Conservation (phyloP, 768 basidiomycete genomes). For the Filobasidium wieringae region DNA sequence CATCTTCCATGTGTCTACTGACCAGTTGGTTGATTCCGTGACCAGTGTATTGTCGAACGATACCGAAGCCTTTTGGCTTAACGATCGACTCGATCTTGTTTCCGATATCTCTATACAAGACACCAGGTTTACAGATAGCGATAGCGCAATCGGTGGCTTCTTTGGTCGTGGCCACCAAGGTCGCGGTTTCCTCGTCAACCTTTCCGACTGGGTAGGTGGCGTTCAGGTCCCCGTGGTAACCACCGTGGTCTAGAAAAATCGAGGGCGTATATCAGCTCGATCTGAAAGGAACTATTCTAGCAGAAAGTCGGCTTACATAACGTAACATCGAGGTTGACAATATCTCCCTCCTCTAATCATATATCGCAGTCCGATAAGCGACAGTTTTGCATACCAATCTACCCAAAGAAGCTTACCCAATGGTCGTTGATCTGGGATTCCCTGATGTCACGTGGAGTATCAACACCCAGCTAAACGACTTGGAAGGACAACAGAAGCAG, state of each 20-base stretch:
- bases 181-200: slow-evolving; percentile 59
- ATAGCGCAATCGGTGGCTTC: slow-evolving; percentile 80
- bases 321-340: slow-evolving; percentile 66
- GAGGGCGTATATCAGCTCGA: background rate
- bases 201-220: slow-evolving; percentile 64
- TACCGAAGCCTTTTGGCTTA: slow-evolving; percentile 69
- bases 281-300: background rate
- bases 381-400: background rate
- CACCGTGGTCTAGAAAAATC: slow-evolving; percentile 39
- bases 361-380: slow-evolving; percentile 42
- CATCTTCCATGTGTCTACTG: slow-evolving; percentile 2
- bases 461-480: background rate
- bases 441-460: slow-evolving; percentile 40
- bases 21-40: slow-evolving; percentile 67
- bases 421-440: slow-evolving; percentile 65
- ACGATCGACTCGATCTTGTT: slow-evolving; percentile 62
- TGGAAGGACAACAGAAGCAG: background rate
- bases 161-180: slow-evolving; percentile 70
- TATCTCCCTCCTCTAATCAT: slow-evolving; percentile 68
- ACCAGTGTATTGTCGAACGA: slow-evolving; percentile 81
- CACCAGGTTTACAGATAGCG: slow-evolving; percentile 83
- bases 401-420: slow-evolving; percentile 8
- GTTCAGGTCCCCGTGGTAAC: slow-evolving; percentile 85
- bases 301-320: slow-evolving; percentile 28
- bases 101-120: slow-evolving; percentile 50